phyloP scores from a whole-genome alignment of 129 eudicot genomes.

The Silybum marianum region DNA sequence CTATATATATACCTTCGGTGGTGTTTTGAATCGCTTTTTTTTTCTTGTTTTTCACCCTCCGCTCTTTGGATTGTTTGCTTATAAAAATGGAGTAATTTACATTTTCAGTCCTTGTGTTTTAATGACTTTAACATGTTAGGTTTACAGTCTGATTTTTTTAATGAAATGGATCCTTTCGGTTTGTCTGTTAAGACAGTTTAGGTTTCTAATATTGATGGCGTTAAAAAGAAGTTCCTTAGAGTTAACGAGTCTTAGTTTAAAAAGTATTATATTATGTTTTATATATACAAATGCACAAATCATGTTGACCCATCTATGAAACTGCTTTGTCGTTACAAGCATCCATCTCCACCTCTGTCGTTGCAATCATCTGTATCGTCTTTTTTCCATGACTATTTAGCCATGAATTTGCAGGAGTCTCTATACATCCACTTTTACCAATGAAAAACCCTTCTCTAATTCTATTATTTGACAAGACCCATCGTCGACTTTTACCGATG shows the following conservation, averaged over 20 bases:
- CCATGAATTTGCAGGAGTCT: background rate
- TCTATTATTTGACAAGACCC: too few species aligned
- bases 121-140: background rate
- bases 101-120: background rate
- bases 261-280: too few species aligned
- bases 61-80: background rate
- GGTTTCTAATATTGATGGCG: background rate
- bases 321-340: background rate
- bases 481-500: background rate
- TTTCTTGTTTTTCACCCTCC: background rate
- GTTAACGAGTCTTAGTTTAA: too few species aligned
- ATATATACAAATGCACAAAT: background rate
- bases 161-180: background rate
- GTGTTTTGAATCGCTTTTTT: background rate
- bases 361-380: background rate
- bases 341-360: background rate
- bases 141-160: background rate
- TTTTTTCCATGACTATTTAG: background rate
- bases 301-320: background rate
- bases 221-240: background rate
- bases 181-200: background rate
- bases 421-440: background rate
- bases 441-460: background rate
- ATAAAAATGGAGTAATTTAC: background rate
- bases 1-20: slow-evolving; percentile 23